Conservation (phyloP, 1,139 yeast species). For the Saccharomyces hybrid region DNA sequence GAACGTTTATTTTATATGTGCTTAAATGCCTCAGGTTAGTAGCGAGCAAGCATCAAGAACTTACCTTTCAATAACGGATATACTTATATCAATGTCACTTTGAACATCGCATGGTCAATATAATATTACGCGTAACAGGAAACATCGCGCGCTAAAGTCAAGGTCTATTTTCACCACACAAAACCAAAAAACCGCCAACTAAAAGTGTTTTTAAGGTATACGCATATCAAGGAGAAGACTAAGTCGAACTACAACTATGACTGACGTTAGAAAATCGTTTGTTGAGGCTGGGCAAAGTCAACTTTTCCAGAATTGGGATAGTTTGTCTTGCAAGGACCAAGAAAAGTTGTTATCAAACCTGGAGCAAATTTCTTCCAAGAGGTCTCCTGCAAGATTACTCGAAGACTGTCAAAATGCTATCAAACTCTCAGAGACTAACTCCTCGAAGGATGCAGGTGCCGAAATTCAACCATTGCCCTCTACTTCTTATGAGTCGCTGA, state of each 20-base stretch:
- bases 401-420: constrained; percentile 25
- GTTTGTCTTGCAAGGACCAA: constrained; percentile 14
- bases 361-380: constrained; percentile 14
- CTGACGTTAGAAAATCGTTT: constrained; percentile 16
- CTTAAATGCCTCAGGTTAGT: too few relatives aligned
- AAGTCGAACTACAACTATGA: background rate
- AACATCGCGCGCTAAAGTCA: background rate
- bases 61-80: too few relatives aligned
- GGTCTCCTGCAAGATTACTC: constrained; percentile 16
- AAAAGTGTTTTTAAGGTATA: background rate
- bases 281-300: constrained; percentile 26
- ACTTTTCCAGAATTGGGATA: constrained; percentile 22
- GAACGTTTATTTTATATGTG: too few relatives aligned
- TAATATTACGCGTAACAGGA: background rate
- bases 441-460: constrained; percentile 2
- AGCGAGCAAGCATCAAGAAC: too few relatives aligned
- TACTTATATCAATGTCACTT: constrained; percentile 39
- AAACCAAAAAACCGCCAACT: background rate
- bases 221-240: background rate
- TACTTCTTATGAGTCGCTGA: constrained; percentile 26
- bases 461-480: constrained; percentile 26
- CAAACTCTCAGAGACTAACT: constrained; percentile 11
- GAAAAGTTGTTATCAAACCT: constrained; percentile 15
- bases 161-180: background rate
- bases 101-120: background rate